Conservation (phyloP, 2,329 filamentous ascomycete genomes). For the Alternaria dauci region DNA sequence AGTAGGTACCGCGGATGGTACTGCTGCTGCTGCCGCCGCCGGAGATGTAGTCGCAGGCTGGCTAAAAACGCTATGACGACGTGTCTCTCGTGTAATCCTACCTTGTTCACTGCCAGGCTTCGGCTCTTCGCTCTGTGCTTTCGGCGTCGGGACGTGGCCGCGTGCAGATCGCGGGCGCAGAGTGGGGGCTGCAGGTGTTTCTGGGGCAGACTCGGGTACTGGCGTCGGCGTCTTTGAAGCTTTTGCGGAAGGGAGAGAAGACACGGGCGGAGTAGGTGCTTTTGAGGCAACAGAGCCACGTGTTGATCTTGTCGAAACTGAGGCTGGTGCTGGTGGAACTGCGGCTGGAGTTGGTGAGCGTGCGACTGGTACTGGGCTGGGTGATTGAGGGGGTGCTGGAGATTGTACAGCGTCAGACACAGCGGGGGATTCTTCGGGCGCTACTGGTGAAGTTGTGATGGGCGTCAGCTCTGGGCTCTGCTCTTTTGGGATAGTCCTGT, state of each 20-base stretch:
- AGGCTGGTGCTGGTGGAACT: conserved; percentile 27
- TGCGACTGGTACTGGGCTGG: conserved; percentile 19
- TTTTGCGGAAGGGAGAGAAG: conserved; percentile 25
- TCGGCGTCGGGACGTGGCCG: conserved; percentile 47
- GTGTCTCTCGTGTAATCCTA: conserved; percentile 48
- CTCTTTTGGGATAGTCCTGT: conserved; percentile 20
- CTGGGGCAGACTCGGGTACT: conserved; percentile 22
- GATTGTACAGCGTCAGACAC: conserved; percentile 10
- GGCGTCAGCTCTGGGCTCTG: conserved; percentile 30
- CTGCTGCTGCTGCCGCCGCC: too few species aligned
- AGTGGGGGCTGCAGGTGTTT: conserved; percentile 21
- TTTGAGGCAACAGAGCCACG: conserved; percentile 45
- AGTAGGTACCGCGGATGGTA: not conserved
- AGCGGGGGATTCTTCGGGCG: conserved; percentile 22
- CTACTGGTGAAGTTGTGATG: conserved; percentile 24
- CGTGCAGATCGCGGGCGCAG: conserved; percentile 52
- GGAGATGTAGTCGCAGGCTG: conserved; percentile 38
- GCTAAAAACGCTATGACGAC: conserved; percentile 57
- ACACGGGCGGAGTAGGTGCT: conserved; percentile 32
- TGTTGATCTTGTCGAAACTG: conserved; percentile 46
- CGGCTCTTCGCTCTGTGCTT: conserved; percentile 61
- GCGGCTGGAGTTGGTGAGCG: conserved; percentile 13
- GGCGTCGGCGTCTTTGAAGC: conserved; percentile 31
- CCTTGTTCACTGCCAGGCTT: conserved; percentile 48
- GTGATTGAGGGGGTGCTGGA: conserved; percentile 7